Evolutionary conservation across 305 asterid genomes (phyloP), one percentile per base, ranked within the genome.

Genomic region (Fraxinus ornus): DNA sequence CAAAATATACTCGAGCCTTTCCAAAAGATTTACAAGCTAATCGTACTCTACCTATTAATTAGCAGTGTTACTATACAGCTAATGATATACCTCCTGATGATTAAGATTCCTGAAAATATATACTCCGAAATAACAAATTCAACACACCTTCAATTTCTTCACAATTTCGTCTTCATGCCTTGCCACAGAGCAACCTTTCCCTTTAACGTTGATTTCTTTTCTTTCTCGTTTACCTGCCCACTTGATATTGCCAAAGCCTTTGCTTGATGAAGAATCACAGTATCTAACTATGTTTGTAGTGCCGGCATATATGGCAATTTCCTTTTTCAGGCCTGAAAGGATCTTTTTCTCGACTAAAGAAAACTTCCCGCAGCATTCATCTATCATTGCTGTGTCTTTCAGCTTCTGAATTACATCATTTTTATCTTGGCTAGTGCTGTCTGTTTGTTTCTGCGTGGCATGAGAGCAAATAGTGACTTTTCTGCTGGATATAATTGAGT

Each of bases 131-230:
- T 21, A 41, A 36, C 76, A 72, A 74, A 81, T 66, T 74, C 44
- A 81, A 36, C 60, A 64, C 32, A 79, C 85, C 82, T 80, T 81
- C 83, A 79, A 37, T 75, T 85, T 85, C 85, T 85, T 81, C 70
- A 78, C 8, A 70, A 30, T 79, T 75, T 52, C 80, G 22, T 81
- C 81, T 35, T 74, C 82, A 57, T 60, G 76, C 37, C 41, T 68
- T 4, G 75, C 28, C 37, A 41, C 22, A 78, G 36, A 64, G 55
- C 57, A 60, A 21, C 77, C 60, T 13, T 81, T 73, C 75, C 71
- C 75, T 57, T 73, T 78, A 22, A 55, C 7, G 49, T 78, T 47
- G 49, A 73, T 78, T 33, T 82, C 55, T 3, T 39, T 62, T 72
- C 62, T 82, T 33, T n/a, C 66, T 60, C 70, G 49, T 24, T 75